These are phyloP conservation scores for Monilinia polystroma DNA, from an alignment of 2,329 filamentous ascomycete genomes.

Conservation along the genomic window DNA sequence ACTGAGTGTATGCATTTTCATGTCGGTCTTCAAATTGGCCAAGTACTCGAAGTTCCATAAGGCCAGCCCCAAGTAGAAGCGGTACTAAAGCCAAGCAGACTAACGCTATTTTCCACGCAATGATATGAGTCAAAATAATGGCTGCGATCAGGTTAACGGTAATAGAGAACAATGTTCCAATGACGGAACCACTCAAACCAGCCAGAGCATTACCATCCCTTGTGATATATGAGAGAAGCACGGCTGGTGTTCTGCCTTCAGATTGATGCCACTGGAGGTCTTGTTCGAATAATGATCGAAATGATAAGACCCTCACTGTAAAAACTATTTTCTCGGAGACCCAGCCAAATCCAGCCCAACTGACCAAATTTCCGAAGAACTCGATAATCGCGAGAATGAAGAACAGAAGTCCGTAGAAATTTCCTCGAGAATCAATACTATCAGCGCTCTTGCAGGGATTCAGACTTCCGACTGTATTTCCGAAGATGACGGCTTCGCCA, in stretches of 20 bases:
- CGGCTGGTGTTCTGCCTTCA: slow-evolving; percentile 58
- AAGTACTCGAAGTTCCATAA: slow-evolving; percentile 58
- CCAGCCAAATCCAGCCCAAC: slow-evolving; percentile 53
- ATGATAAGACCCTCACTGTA: slow-evolving; percentile 50
- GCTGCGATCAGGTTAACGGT: slow-evolving; percentile 65
- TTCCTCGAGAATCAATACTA: slow-evolving; percentile 36
- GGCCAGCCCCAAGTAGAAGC: slow-evolving; percentile 58
- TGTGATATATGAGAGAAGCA: slow-evolving; percentile 66
- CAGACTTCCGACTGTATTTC: slow-evolving; percentile 50
- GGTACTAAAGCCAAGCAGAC: slow-evolving; percentile 46
- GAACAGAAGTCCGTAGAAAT: slow-evolving; percentile 44
- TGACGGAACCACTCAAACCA: slow-evolving; percentile 66
- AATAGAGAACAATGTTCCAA: slow-evolving; percentile 68
- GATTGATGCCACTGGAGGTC: slow-evolving; percentile 72
- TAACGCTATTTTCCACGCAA: slow-evolving; percentile 73
- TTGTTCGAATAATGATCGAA: slow-evolving; percentile 64
- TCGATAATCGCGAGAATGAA: slow-evolving; percentile 56
- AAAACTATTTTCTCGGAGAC: slow-evolving; percentile 65
- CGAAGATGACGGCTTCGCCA: slow-evolving; percentile 56
- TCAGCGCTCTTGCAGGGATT: slow-evolving; percentile 46
- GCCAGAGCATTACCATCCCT: slow-evolving; percentile 66
- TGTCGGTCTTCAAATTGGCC: slow-evolving; percentile 62
- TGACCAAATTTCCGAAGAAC: slow-evolving; percentile 61
- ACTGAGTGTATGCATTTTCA: slow-evolving; percentile 61
- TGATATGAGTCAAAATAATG: slow-evolving; percentile 66